Percentiles rank a stretch among this genome's conserved stretches.
phyloP scores from a whole-genome alignment of 805 yeast species.

The Wickerhamiella musiphila region DNA sequence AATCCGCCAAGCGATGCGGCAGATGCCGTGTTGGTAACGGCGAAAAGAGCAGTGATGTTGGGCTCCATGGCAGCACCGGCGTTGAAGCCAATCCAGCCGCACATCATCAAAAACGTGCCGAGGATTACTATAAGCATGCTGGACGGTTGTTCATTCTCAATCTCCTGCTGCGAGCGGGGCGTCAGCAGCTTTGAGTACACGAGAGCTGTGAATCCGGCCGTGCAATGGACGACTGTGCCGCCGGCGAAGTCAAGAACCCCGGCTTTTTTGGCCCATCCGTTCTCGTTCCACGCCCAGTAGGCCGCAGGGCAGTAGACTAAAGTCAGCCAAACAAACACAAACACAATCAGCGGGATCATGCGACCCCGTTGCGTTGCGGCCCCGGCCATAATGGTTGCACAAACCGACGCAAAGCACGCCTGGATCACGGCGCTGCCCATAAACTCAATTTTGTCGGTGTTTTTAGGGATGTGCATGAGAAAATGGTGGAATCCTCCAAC shows the following conservation, averaged over 20 bases:
- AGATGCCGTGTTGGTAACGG: slow-evolving; percentile 36
- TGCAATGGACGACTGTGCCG: slow-evolving; percentile 60
- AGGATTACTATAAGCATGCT: slow-evolving; percentile 47
- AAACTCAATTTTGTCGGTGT: slow-evolving; percentile 20
- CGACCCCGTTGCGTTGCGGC: slow-evolving; percentile 60
- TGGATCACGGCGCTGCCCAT: slow-evolving; percentile 28
- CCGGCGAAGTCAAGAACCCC: slow-evolving; percentile 63
- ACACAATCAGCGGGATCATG: slow-evolving; percentile 52
- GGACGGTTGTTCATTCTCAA: slow-evolving; percentile 33
- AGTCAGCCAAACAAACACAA: slow-evolving; percentile 50
- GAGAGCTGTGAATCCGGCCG: slow-evolving; percentile 53
- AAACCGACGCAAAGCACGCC: slow-evolving; percentile 48
- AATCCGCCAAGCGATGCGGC: slow-evolving; percentile 34
- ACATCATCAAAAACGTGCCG: slow-evolving; percentile 55
- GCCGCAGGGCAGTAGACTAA: slow-evolving; percentile 60
- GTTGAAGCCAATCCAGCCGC: slow-evolving; percentile 66
- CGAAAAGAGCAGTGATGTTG: slow-evolving; percentile 25
- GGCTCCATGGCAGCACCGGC: slow-evolving; percentile 41
- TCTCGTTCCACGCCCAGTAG: slow-evolving; percentile 55
- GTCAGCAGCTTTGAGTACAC: slow-evolving; percentile 52
- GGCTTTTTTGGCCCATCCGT: slow-evolving; percentile 44
- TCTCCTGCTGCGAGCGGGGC: slow-evolving; percentile 44
- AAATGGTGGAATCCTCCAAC: slow-evolving; percentile 38
- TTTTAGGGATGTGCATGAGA: slow-evolving; percentile 29
- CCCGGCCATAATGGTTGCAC: slow-evolving; percentile 52